Evolutionary conservation across 2,329 filamentous ascomycete species (phyloP), one percentile per base, ranked within the genome.

Genomic region (Endocalyx cinctus): DNA sequence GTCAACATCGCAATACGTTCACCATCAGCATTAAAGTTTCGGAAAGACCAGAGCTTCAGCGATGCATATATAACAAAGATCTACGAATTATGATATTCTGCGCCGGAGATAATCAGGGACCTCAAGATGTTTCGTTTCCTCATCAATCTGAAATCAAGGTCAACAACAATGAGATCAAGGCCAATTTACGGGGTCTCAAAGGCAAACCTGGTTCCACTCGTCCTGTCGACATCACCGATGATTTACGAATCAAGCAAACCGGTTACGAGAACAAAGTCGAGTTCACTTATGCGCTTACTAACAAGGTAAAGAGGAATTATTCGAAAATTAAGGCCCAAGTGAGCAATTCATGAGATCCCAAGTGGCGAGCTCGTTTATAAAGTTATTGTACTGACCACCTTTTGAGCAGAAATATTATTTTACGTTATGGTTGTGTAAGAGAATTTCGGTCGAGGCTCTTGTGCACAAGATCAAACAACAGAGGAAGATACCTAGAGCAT

Each of bases 131-230:
- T 34, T 68, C 86, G 1, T 98, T 98, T 46, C 92, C 92, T 2
- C 80, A 90, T 48, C 88, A 96, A 62, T 84, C 92, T 19, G 92
- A 98, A 57, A 73, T 98, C 37, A 90, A 88, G 55, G 78, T 95
- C 35, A 98, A 98, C 49, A 74, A 79, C 8, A 84, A 84, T 20
- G 87, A 96, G 37, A 74, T 96, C 46, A 92, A 90, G 59, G 83
- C 84, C n/a, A 98, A 97, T 57, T 72, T 94, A 46, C 84, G 92
- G 47, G 92, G 92, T 5, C 63, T 98, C 41, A 98, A 98, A 63
- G 96, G 95, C 59, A 94, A 92, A 59, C 87, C 90, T 6, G 92
- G 92, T 15, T 94, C 92, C 27, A 98, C 92, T 25, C 81, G 87
- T 51, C 92, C 92, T 6, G 88, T 87, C 29, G 92, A 98, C 61